Base-by-base conservation (phyloP, 2,329 filamentous ascomycete species). In the Clarireedia monteithiana region DNA sequence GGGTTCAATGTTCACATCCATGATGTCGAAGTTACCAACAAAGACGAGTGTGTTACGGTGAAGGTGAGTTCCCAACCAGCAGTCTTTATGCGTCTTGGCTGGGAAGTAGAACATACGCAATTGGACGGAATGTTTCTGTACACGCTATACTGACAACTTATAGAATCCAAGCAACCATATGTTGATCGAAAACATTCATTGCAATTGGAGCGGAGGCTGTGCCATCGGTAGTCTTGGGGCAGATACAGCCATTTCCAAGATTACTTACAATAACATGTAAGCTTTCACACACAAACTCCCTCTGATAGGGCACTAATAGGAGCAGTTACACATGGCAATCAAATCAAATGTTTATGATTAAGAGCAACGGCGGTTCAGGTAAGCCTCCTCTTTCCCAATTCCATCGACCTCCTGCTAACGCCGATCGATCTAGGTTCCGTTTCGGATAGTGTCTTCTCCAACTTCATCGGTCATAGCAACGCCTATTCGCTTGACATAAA, bases 271-370 rank as follows among this genome's bases (percentile, higher is more conserved):
- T 63, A 81, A 83, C 63, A 65, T 83, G 59, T 83, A 83, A 70
- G 82, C 20, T 20, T 20, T 78, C 34, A 39, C 40, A 34, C 7
- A 42, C 14, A 77, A 17, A 6, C 15, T 44, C 12, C 40, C 6
- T 12, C 4, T 23, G 17, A 9, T 7, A 44, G 15, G 40, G 20
- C 1, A 15, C 44, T 47, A 30, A 47, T 6, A 24, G 20, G 15
- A 75, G 15, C 5, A 47, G 44, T 15, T 55, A 55, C 38, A 45
- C 47, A 34, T 55, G 53, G 53, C 46, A 55, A 55, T 55, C 53
- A 6, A 84, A 84, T 71, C 79, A 84, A 64, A 83, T 83, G 80
- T 76, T 77, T 68, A 80, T 82, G 78, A 76, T 84, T 71, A 84
- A 84, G 68, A 77, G 75, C 54, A 79, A 82, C 62, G 81, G 81